Conservation (phyloP, 352 stramenopile genomes). For the Halophytophthora polymorphica region DNA sequence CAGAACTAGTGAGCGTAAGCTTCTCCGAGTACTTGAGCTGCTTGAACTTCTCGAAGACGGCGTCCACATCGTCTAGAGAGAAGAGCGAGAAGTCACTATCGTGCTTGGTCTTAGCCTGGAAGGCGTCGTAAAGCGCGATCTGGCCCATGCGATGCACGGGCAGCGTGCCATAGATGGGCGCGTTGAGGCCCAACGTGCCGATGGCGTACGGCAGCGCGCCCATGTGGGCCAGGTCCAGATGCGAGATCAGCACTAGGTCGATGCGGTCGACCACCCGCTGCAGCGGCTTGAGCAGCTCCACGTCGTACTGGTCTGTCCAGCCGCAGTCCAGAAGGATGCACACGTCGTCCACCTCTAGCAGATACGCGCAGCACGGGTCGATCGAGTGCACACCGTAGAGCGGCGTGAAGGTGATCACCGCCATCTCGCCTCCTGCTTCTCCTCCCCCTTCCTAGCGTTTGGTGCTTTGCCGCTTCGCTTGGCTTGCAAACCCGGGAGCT, state of each 20-base stretch:
- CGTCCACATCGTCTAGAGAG: conserved; percentile 92
- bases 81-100: conserved; percentile 91
- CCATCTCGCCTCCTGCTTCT: conserved; percentile 37
- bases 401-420: conserved; percentile 90
- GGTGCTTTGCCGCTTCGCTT: too few species aligned
- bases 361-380: conserved; percentile 79
- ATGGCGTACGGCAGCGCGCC: conserved; percentile 88
- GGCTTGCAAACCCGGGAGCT: too few species aligned
- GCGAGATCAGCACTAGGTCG: conserved; percentile 89
- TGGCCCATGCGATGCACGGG: conserved; percentile 96
- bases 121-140: conserved; percentile 95
- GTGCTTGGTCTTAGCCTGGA: conserved; percentile 90
- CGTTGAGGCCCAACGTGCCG: conserved; percentile 77
- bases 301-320: conserved; percentile 88
- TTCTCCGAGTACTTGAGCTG: conserved; percentile 96
- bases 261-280: conserved; percentile 80
- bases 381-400: conserved; percentile 85
- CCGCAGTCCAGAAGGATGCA: conserved; percentile 90
- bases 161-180: conserved; percentile 92
- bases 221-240: conserved; percentile 89
- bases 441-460: too few species aligned
- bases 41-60: conserved; percentile 90
- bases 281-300: conserved; percentile 80
- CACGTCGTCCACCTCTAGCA: conserved; percentile 91
- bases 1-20: conserved; percentile 80